Base-by-base conservation (phyloP, 176 grass and related monocot genomes). In the Alopecurus myosuroides region DNA sequence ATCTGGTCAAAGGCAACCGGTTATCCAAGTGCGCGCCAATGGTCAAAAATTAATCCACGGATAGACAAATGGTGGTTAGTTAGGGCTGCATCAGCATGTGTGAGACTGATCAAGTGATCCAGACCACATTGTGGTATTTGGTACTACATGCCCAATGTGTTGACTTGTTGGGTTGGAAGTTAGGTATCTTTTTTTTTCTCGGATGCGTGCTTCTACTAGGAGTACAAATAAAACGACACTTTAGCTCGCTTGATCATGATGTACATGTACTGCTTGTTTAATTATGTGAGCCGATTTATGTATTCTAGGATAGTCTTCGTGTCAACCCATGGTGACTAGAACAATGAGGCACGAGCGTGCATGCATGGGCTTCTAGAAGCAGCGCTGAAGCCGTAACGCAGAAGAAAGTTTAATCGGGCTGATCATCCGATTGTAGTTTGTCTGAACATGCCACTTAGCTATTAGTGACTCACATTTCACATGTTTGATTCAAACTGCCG, bases 301-400 rank as follows among this genome's bases (percentile, higher is more conserved):
- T 82, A 72, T 52, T 44, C 4, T 28, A 39, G 34, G 31, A n/a
- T n/a, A 33, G 77, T 51, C 70, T 70, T 78, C 23, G 46, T 78
- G 52, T 82, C 84, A 46, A 74, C 39, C 77, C 55, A 56, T 63
- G 28, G 46, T 30, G 63, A 5, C 19, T 22, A 82, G 49, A 85
- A 77, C 57, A 86, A 82, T 28, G 35, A 56, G 70, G 67, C 63
- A 55, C 61, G 52, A 71, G 39, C n/a, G 41, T 71, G 71, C 41
- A 81, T 81, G 82, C n/a, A 72, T 72, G 73, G 28, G 55, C 39
- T 86, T 90, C 65, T 79, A 90, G 84, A 86, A 86, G 74, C 4
- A 30, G 3, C n/a, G 12, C 20, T 28, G 9, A 44, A 68, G 26
- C 37, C 1, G 23, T 28, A 29, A 28, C 11, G 25, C 6, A 46